Evolutionary conservation across 164 flowering plant species (phyloP), one percentile per base, ranked within the genome.

Genomic region (Chimonanthus salicifolius): DNA sequence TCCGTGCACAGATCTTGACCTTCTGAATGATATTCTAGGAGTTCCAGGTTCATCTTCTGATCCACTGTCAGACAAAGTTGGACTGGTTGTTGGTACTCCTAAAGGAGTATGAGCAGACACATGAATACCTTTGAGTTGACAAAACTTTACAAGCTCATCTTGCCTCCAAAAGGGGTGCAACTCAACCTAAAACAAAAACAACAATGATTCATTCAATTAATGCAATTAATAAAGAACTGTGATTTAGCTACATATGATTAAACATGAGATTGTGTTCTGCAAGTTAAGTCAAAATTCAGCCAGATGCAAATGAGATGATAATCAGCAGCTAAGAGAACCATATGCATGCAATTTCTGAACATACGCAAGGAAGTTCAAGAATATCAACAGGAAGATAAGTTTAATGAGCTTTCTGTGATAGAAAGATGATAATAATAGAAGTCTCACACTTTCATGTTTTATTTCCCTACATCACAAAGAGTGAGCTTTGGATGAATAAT

Each of bases 91-190:
- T 45, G 92, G 92, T 10, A 89, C 90, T 47, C 92, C 92, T 65
- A 88, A 80, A 58, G 92, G 92, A 64, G 92, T 88, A 70, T 87
- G 90, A 69, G 92, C 88, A 72, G 92, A 88, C 50, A 88, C 90
- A 80, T 89, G 92, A 74, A 89, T 89, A 49, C 87, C 85, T 74
- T 85, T 87, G 72, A 68, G 69, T 77, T 84, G 85, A 78, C 92
- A 89, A 81, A 89, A 89, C 73, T 85, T 87, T 18, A 87, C 88
- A 46, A 89, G 85, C 74, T 89, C 90, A 76, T 89, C 88, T 81
- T 89, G 92, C 80, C 88, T 83, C 92, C 90, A 89, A 71, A 89
- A 87, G 6, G 92, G 90, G 63, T 87, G 92, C 85, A 87, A 75
- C 78, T 89, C 92, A 49, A 86, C 87, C 92, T 87, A 74, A 65